phyloP scores from a whole-genome alignment of 1,139 yeast species.

The Suhomyces kunorum region DNA sequence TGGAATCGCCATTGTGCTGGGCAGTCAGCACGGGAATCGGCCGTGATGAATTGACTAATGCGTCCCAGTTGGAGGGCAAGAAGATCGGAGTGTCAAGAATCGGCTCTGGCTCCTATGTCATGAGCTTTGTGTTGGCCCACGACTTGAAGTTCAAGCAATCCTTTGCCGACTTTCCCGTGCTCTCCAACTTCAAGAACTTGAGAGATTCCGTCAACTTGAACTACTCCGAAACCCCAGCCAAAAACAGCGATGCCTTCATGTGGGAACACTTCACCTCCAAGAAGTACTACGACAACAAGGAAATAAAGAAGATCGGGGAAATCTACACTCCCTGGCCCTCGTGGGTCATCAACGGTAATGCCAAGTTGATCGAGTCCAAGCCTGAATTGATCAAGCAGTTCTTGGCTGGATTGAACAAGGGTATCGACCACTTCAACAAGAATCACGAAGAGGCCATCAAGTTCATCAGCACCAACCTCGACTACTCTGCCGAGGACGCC shows the following conservation, averaged over 20 bases:
- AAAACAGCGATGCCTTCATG: slow-evolving; percentile 80
- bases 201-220: slow-evolving; percentile 74
- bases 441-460: slow-evolving; percentile 67
- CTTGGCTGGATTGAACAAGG: slow-evolving; percentile 58
- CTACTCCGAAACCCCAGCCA: slow-evolving; percentile 28
- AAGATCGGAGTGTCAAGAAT: slow-evolving; percentile 82
- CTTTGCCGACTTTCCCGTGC: slow-evolving; percentile 54
- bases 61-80: slow-evolving; percentile 58
- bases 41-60: slow-evolving; percentile 53
- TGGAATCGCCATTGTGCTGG: slow-evolving; percentile 86
- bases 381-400: slow-evolving; percentile 41
- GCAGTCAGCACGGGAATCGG: slow-evolving; percentile 76
- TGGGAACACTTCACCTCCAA: slow-evolving; percentile 94
- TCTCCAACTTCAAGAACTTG: slow-evolving; percentile 70
- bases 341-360: slow-evolving; percentile 72
- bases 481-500: slow-evolving; percentile 78
- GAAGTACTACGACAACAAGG: slow-evolving; percentile 75
- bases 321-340: slow-evolving; percentile 97
- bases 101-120: slow-evolving; percentile 89
- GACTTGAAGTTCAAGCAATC: slow-evolving; percentile 52
- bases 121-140: slow-evolving; percentile 82
- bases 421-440: slow-evolving; percentile 62
- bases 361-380: slow-evolving; percentile 31
- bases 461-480: slow-evolving; percentile 66
- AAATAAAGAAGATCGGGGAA: slow-evolving; percentile 80